A percentile compares a stretch with the other conserved stretches of the same genome.
phyloP scores from a whole-genome alignment of 2,329 filamentous ascomycete genomes.

The Aspergillus sp. region DNA sequence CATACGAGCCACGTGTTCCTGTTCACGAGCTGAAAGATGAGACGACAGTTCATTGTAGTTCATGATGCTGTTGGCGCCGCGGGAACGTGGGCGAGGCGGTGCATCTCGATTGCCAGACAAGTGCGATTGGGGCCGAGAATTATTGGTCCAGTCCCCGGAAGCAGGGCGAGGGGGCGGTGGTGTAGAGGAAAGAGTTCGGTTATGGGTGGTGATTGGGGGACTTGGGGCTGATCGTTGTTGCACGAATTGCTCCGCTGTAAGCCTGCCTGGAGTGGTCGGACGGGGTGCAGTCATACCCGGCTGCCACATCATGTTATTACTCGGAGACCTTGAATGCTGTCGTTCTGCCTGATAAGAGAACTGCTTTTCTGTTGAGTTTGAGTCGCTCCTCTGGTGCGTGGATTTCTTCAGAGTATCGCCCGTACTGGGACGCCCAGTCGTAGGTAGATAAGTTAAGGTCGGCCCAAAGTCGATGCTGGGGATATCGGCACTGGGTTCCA shows the following conservation, averaged over 20 bases:
- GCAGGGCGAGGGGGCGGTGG: constrained; percentile 36
- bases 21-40: constrained; percentile 79
- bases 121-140: constrained; percentile 37
- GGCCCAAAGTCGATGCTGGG: constrained; percentile 83
- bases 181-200: constrained; percentile 59
- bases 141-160: constrained; percentile 44
- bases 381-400: constrained; percentile 34
- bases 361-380: constrained; percentile 36
- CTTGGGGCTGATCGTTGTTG: constrained; percentile 68
- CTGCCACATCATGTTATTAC: constrained; percentile 71
- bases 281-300: constrained; percentile 61
- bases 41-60: constrained; percentile 54
- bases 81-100: constrained; percentile 50
- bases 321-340: constrained; percentile 42
- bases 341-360: constrained; percentile 30
- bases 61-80: constrained; percentile 57
- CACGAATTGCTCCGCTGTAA: constrained; percentile 82
- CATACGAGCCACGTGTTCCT: constrained; percentile 81
- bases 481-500: constrained; percentile 56
- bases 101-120: constrained; percentile 28
- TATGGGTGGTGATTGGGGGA: constrained; percentile 61
- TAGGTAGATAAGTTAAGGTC: constrained; percentile 68
- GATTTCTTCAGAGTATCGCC: constrained; percentile 52
- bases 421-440: constrained; percentile 56
- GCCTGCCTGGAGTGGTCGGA: constrained; percentile 52